Base-by-base conservation (phyloP, 225 moss, liverwort and hornwort species). In the Polytrichum formosum region DNA sequence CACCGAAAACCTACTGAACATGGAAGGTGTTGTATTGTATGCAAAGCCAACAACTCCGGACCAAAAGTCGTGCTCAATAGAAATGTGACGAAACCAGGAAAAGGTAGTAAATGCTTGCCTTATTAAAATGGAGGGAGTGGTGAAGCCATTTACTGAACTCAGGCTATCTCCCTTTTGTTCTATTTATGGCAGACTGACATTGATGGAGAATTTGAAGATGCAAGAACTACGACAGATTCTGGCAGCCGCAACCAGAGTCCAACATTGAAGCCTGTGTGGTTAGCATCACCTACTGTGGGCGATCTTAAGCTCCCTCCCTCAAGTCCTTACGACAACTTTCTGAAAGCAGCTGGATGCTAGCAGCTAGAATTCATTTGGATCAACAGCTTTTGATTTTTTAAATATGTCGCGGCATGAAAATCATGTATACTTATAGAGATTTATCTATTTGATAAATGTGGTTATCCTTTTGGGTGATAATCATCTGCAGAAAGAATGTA, bases 301-400 rank as follows among this genome's bases (percentile, higher is more conserved):
- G 81, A 82, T 6, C 80, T 92, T 26, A 91, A 78, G 70, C 82
- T 96, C 46, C 96, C 96, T 37, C 96, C 96, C 37, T 85, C 93
- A 64, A 93, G 91, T 72, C 92, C 96, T 6, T 96, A 93, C 64
- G 96, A 96, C 78, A 93, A 93, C 53, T 96, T 93, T 69, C 79
- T 96, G 66, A 93, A 90, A 80, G 96, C 96, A 62, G 96, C 93
- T 54, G 93, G 96, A 65, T 91, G 88, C 65, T 94, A 82, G 74
- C 53, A 46, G 30, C 27, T 6, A 6, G 3, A 23, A 6, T 7
- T 59, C 3, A 6, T 63, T 23, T 28, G 26, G 58, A n/a, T 20
- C 2, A 58, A n/a, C 1, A 6, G 21, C 58, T 28, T 63, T 62
- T 27, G 26, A 7, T n/a, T 21, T 62, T 27, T 63, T 26, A 8